Evolutionary conservation across 1,284 basidiomycete genomes (phyloP).

Genomic region (Rhodotorula sp.): DNA sequence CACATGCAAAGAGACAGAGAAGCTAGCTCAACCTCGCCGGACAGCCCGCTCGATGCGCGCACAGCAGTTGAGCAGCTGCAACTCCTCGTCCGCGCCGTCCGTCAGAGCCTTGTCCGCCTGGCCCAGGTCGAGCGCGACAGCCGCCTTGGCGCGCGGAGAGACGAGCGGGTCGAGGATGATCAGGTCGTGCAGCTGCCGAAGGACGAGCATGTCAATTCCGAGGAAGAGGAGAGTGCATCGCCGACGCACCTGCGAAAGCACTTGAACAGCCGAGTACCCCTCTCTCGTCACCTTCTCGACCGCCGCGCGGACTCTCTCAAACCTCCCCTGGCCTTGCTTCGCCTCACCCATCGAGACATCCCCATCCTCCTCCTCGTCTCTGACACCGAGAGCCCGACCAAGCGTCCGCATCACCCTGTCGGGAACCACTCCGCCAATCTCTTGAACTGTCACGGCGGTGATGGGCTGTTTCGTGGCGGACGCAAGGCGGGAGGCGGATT

Average conservation of each 20-base stretch:
- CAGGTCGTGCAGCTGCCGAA: conserved; percentile 78
- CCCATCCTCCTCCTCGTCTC: conserved; percentile 49
- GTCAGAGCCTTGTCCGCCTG: conserved; percentile 95
- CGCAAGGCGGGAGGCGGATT: conserved; percentile 85
- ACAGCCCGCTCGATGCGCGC: conserved; percentile 58
- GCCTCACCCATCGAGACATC: conserved; percentile 55
- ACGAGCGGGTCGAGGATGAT: conserved; percentile 78
- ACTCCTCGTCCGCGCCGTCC: conserved; percentile 96
- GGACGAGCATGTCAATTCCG: conserved; percentile 8
- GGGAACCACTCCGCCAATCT: conserved; percentile 96
- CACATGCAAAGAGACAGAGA: not conserved
- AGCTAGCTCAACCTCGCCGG: not conserved
- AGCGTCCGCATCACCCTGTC: conserved; percentile 68
- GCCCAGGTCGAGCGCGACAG: conserved; percentile 79
- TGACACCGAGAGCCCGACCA: conserved; percentile 72
- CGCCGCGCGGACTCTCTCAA: conserved; percentile 68
- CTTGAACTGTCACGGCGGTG: conserved; percentile 70
- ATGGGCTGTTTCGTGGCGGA: conserved; percentile 68
- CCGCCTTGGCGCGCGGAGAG: conserved; percentile 75
- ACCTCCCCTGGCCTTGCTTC: conserved; percentile 54
- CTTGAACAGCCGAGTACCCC: conserved; percentile 89
- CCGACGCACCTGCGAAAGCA: conserved; percentile 73
- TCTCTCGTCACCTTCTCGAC: conserved; percentile 76
- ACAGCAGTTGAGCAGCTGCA: conserved; percentile 87
- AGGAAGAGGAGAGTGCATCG: conserved; percentile 5